Evolutionary conservation across 2,329 filamentous ascomycete genomes (phyloP).

Genomic region (Colletotrichum australisinense): DNA sequence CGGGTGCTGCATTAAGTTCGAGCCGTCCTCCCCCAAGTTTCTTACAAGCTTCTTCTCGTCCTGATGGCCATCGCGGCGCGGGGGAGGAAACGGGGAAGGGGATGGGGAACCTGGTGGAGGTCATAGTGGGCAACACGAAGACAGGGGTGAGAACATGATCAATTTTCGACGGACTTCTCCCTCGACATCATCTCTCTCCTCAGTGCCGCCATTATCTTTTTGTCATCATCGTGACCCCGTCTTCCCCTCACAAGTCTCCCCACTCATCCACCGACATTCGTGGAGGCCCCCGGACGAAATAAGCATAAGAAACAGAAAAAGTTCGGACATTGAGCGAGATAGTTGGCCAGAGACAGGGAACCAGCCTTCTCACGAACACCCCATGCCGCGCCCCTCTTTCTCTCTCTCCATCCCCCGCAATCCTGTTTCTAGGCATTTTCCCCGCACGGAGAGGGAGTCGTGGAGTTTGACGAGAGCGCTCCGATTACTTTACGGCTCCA

Average conservation of each 20-base stretch:
- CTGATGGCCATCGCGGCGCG: neutral
- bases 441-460: constrained; percentile 3
- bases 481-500: neutral
- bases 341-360: neutral
- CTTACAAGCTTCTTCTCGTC: neutral
- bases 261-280: neutral
- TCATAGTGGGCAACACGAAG: neutral
- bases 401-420: constrained; percentile 6
- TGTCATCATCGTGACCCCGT: neutral
- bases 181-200: neutral
- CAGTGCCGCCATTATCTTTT: neutral
- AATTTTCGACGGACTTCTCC: neutral
- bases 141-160: neutral
- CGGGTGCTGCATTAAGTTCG: neutral
- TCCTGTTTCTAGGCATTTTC: constrained; percentile 1
- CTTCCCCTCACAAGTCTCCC: neutral
- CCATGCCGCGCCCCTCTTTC: neutral
- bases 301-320: constrained; percentile 5
- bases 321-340: constrained; percentile 4
- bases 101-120: neutral
- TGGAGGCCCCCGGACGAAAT: constrained; percentile 2
- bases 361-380: neutral
- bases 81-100: neutral
- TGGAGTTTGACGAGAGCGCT: constrained; percentile 3
- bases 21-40: neutral